Percentiles rank a stretch among this genome's conserved stretches.
Conservation (phyloP, 2,329 filamentous ascomycete species). For the Beauveria brongniartii region DNA sequence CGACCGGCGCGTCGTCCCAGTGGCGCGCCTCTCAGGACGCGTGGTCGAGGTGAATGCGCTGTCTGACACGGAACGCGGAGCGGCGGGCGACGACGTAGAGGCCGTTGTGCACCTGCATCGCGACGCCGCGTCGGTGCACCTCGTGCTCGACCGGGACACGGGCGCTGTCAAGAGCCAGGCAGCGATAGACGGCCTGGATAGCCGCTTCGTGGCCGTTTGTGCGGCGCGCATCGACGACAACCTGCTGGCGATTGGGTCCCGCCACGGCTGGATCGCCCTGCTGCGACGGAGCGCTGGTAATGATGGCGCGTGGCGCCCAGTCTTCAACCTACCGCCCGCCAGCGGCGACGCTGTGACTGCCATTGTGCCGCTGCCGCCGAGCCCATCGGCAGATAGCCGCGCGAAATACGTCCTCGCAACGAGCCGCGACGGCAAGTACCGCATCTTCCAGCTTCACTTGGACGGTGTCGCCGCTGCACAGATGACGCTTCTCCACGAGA, state of each 20-base stretch:
- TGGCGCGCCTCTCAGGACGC: constrained; percentile 37
- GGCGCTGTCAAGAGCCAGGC: constrained; percentile 21
- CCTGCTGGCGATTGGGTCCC: constrained; percentile 45
- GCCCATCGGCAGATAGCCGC: constrained; percentile 6
- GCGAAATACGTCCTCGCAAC: constrained; percentile 55
- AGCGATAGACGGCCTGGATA: constrained; percentile 32
- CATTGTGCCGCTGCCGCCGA: constrained; percentile 41
- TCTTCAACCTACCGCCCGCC: constrained; percentile 31
- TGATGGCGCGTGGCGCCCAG: constrained; percentile 19
- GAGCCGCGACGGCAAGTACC: constrained; percentile 68
- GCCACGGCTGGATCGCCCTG: constrained; percentile 40
- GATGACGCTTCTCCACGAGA: constrained; percentile 55
- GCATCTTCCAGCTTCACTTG: constrained; percentile 46
- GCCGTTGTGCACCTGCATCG: constrained; percentile 41
- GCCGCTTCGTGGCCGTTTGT: constrained; percentile 41
- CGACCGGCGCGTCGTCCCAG: constrained; percentile 21
- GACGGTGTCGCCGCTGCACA: constrained; percentile 13
- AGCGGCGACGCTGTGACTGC: constrained; percentile 59
- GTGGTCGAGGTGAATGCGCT: constrained; percentile 43
- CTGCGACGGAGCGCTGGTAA: constrained; percentile 17
- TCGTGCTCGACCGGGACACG: constrained; percentile 30
- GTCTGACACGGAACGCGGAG: constrained; percentile 2
- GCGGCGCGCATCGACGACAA: constrained; percentile 30
- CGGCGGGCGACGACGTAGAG: constrained; percentile 15
- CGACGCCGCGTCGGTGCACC: constrained; percentile 32